Percentiles rank a stretch among this genome's conserved stretches.
Evolutionary conservation across 2,329 filamentous ascomycete genomes (phyloP).

Genomic region (Apiospora hydei): DNA sequence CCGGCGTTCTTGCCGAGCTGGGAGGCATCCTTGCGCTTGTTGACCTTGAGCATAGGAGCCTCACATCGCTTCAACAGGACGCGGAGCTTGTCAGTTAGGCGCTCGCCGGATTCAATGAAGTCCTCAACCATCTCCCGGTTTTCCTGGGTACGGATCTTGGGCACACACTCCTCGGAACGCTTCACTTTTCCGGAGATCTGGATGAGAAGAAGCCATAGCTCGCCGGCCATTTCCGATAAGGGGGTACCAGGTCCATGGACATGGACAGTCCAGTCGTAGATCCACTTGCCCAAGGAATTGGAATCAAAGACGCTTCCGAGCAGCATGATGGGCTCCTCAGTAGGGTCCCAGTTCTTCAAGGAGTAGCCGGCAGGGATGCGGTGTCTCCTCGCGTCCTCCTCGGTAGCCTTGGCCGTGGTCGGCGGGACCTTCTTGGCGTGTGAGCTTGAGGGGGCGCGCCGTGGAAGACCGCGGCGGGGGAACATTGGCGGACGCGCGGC

Average conservation of each 20-base stretch:
- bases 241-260: slow-evolving; percentile 81
- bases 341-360: slow-evolving; percentile 97
- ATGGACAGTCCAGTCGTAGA: slow-evolving; percentile 99
- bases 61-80: slow-evolving; percentile 90
- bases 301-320: slow-evolving; percentile 96
- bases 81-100: slow-evolving; percentile 84
- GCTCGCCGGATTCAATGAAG: slow-evolving; percentile 88
- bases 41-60: slow-evolving; percentile 91
- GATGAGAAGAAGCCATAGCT: slow-evolving; percentile 94
- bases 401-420: slow-evolving; percentile 56
- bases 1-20: slow-evolving; percentile 92
- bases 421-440: slow-evolving; percentile 48
- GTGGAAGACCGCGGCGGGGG: slow-evolving; percentile 61
- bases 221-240: slow-evolving; percentile 89
- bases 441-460: slow-evolving; percentile 55
- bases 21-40: slow-evolving; percentile 72
- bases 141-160: slow-evolving; percentile 74
- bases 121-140: slow-evolving; percentile 85
- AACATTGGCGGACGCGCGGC: slow-evolving; percentile 52
- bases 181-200: slow-evolving; percentile 94
- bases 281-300: slow-evolving; percentile 98
- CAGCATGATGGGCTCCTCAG: slow-evolving; percentile 91
- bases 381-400: slow-evolving; percentile 67
- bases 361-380: slow-evolving; percentile 90
- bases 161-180: slow-evolving; percentile 80